Base-by-base conservation (phyloP, 2,329 filamentous ascomycete species). In the Claviceps humidiphila region DNA sequence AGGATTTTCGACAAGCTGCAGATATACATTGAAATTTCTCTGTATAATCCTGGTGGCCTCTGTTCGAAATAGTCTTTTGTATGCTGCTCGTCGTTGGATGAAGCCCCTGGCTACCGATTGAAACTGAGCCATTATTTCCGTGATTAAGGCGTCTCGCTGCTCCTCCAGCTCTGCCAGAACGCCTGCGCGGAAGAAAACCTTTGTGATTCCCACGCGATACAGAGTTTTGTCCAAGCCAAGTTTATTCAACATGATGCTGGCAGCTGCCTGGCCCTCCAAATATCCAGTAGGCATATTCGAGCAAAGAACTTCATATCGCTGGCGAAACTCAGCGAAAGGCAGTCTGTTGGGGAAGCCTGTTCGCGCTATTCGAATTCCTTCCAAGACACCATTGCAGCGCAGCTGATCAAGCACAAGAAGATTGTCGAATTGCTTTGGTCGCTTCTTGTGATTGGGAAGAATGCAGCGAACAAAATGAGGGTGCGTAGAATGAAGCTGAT, bases 391-490 rank as follows among this genome's bases (percentile, higher is more conserved):
- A 65, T 98, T 98, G 71, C 93, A 98, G 50, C 93, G 83, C n/a
- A 98, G 74, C 66, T 98, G 94, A 62, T 98, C 93, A 5, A 98
- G 77, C 1, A 98, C 94, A n/a, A 98, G 79, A 2, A 89, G 81
- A 3, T 87, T 88, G 63, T 86, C 87, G 67, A 97, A 89, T 64
- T 90, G 86, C 68, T 98, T 98, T 0, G 93, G 89, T 24, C 84
- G 80, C 70, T 98, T 98, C 70, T 95, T 96, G 74, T 98, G 93
- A 64, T 98, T 98, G 3, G 93, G 94, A 54, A 98, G 76, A 56
- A 98, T 98, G 65, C 93, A 98, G 47, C 93, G 87, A 34, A 98
- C 93, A 65, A 98, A 98, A 68, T 98, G 93, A 53, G 94, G 94
- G 65, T 98, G 93, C 0, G 93, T 98, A 0, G 87, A 94, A 66